phyloP scores from a whole-genome alignment of 768 basidiomycete genomes.

The Heimioporus sp. region DNA sequence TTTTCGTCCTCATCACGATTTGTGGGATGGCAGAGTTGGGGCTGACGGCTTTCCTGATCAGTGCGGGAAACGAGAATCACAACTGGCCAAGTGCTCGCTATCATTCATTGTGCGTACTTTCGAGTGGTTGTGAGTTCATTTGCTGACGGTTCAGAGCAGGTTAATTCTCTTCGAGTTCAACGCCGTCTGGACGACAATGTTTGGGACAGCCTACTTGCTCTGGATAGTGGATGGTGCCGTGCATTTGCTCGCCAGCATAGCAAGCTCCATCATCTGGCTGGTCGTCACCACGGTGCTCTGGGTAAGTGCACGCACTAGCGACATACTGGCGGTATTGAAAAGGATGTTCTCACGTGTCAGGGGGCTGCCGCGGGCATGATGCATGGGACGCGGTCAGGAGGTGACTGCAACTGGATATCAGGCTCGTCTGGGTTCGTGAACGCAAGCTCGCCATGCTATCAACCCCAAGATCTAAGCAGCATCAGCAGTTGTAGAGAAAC shows the following conservation, averaged over 20 bases:
- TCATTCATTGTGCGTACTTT: slow-evolving; percentile 55
- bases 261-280: slow-evolving; percentile 76
- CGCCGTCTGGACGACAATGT: slow-evolving; percentile 73
- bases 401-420: slow-evolving; percentile 52
- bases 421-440: slow-evolving; percentile 29
- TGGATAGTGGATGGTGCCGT: slow-evolving; percentile 68
- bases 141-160: slow-evolving; percentile 29
- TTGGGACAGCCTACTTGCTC: slow-evolving; percentile 65
- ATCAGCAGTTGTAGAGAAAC: slow-evolving; percentile 62
- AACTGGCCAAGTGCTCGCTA: slow-evolving; percentile 63
- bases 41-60: slow-evolving; percentile 71
- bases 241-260: slow-evolving; percentile 71
- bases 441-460: slow-evolving; percentile 22
- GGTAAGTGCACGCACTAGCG: slow-evolving; percentile 41
- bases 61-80: slow-evolving; percentile 58
- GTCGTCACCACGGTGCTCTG: slow-evolving; percentile 61
- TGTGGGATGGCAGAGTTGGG: slow-evolving; percentile 71
- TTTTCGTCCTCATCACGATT: slow-evolving; percentile 63
- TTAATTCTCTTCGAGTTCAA: slow-evolving; percentile 62
- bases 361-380: slow-evolving; percentile 67
- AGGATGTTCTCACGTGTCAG: slow-evolving; percentile 35
- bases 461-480: slow-evolving; percentile 20
- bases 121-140: not conserved
- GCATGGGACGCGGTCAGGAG: slow-evolving; percentile 60
- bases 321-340: not conserved